These are phyloP conservation scores for Claviceps maximensis DNA, from an alignment of 2,329 filamentous ascomycete genomes.

Conservation along the genomic window DNA sequence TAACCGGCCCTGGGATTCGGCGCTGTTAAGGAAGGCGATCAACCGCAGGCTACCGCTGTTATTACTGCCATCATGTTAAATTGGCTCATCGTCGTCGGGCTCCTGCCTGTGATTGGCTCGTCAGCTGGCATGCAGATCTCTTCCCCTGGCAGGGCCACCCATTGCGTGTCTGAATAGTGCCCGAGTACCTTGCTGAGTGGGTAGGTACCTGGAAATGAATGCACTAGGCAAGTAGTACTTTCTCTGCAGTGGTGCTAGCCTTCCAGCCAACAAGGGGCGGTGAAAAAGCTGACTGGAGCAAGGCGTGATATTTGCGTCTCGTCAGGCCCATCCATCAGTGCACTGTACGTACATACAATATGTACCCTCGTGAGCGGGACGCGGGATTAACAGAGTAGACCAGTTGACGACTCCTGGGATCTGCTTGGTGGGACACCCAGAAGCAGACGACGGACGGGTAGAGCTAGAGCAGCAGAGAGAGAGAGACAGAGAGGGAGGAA, in stretches of 20 bases:
- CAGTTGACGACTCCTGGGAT: background rate
- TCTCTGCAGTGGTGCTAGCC: background rate
- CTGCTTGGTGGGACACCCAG: slow-evolving; percentile 1
- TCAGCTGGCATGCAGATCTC: background rate
- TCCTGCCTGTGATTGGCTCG: background rate
- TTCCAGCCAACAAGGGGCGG: slow-evolving; percentile 4
- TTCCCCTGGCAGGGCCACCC: background rate
- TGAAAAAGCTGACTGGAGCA: slow-evolving; percentile 4
- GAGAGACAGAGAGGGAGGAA: too few species aligned
- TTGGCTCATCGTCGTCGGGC: background rate
- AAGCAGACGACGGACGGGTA: background rate
- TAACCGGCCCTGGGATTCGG: background rate
- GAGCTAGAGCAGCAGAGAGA: background rate
- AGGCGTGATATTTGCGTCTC: background rate
- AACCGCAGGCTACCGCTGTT: background rate
- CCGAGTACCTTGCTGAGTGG: too few species aligned
- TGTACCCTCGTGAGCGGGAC: background rate
- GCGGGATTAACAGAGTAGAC: background rate
- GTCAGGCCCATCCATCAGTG: background rate
- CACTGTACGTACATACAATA: too few species aligned
- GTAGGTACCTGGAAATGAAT: background rate
- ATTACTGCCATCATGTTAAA: background rate
- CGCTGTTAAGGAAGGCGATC: background rate
- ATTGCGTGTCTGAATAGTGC: background rate
- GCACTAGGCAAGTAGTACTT: background rate